Conservation (phyloP, 176 grass and related monocot species). For the Oryza punctata region DNA sequence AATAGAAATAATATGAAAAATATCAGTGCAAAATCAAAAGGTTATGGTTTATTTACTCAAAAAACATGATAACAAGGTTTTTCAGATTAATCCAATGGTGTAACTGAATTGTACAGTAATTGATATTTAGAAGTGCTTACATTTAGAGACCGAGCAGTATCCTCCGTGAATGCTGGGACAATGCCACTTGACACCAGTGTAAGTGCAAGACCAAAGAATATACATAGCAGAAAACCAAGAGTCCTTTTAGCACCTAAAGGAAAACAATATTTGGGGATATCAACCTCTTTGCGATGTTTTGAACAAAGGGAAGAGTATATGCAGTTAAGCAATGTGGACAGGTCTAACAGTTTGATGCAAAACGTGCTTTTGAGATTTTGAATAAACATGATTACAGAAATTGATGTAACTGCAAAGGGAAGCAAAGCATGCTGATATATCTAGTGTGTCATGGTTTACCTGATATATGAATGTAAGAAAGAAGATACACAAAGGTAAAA, state of each 20-base stretch:
- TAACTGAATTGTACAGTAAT: conserved; percentile 16
- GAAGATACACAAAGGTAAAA: conserved; percentile 84
- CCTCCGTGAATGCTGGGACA: conserved; percentile 82
- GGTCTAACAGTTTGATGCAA: background rate
- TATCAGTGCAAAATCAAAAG: background rate
- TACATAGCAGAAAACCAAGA: conserved; percentile 57
- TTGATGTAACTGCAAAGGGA: background rate
- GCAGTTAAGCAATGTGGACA: conserved; percentile 8
- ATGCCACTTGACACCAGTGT: conserved; percentile 65
- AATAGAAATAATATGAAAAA: background rate
- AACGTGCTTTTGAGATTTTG: background rate
- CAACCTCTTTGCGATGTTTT: conserved; percentile 37
- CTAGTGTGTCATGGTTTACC: conserved; percentile 55
- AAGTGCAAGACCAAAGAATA: conserved; percentile 69
- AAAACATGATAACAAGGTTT: background rate
- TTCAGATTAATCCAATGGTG: conserved; percentile 2
- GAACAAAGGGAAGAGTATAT: conserved; percentile 36
- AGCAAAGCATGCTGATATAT: conserved; percentile 21
- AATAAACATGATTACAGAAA: conserved; percentile 14
- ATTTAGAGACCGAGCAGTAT: conserved; percentile 87
- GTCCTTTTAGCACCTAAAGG: conserved; percentile 74
- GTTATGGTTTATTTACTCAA: background rate
- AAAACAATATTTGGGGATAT: conserved; percentile 36
- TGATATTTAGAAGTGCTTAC: conserved; percentile 50
- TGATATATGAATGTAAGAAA: conserved; percentile 94